Evolutionary conservation across 106 monocot genomes (phyloP).

Genomic region (Ottelia alismoides): DNA sequence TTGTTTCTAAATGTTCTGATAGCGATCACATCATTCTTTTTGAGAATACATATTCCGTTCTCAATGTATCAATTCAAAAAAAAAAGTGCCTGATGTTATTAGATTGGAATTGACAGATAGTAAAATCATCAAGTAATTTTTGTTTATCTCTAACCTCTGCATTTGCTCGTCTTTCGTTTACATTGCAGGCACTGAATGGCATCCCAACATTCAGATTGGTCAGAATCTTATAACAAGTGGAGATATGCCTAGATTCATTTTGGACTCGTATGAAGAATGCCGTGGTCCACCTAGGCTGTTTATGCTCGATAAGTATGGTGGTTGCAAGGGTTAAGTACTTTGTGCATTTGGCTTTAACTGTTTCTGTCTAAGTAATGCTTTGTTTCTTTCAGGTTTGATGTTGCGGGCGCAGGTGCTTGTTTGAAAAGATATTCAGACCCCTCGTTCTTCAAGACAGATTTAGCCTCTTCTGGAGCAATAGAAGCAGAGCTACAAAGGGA

Average conservation of each 20-base stretch:
- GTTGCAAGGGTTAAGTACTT: not conserved
- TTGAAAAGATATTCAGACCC: slow-evolving; percentile 97
- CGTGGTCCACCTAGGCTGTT: slow-evolving; percentile 84
- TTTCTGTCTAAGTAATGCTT: not conserved
- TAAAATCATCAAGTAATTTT: no score
- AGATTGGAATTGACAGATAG: no score
- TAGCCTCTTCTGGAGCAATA: slow-evolving; percentile 31
- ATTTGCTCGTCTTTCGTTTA: not conserved
- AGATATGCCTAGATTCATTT: slow-evolving; percentile 93
- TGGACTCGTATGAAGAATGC: slow-evolving; percentile 96
- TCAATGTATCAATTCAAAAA: no score
- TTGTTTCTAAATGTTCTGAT: no score
- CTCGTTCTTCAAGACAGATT: slow-evolving; percentile 71
- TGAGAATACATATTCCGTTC: no score
- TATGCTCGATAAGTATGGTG: slow-evolving; percentile 75
- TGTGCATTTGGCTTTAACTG: not conserved
- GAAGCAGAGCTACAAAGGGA: slow-evolving; percentile 48
- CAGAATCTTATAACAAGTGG: slow-evolving; percentile 71
- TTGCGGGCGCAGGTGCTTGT: slow-evolving; percentile 93
- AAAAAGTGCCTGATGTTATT: no score
- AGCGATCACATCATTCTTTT: no score
- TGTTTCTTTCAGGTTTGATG: slow-evolving; percentile 68
- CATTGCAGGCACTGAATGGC: slow-evolving; percentile 69
- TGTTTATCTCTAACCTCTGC: no score
- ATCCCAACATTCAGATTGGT: slow-evolving; percentile 56